Evolutionary conservation across 495 filamentous ascomycete genomes (phyloP).

Genomic region (Penicillium subrubescens): DNA sequence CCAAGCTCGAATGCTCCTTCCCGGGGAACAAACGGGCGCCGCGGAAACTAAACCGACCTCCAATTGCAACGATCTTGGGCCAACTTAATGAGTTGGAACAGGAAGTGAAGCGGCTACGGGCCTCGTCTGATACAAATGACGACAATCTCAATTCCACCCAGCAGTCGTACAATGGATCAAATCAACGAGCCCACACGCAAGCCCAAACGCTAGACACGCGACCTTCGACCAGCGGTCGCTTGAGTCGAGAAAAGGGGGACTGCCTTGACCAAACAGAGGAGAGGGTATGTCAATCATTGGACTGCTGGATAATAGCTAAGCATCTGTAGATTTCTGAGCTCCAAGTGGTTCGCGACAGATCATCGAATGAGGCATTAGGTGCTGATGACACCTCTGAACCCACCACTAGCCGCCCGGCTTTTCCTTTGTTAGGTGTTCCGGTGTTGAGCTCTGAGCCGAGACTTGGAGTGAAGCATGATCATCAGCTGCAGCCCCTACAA

Average conservation of each 20-base stretch:
- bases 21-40: constrained; percentile 71
- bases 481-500: constrained; percentile 25
- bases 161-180: background rate
- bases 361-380: background rate
- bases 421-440: background rate
- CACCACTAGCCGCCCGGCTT: background rate
- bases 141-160: background rate
- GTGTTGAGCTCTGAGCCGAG: background rate
- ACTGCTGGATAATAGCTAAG: background rate
- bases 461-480: background rate
- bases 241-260: background rate
- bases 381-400: background rate
- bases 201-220: background rate
- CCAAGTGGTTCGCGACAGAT: background rate
- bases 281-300: background rate
- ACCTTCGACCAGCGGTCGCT: background rate
- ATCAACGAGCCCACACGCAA: background rate
- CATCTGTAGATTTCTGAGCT: background rate
- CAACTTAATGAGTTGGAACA: constrained; percentile 68
- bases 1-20: constrained; percentile 69
- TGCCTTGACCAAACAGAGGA: background rate
- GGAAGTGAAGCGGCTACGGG: constrained; percentile 61
- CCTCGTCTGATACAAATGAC: background rate
- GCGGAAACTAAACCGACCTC: constrained; percentile 57
- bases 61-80: constrained; percentile 61